These are phyloP conservation scores for Colletotrichum tropicale DNA, from an alignment of 2,329 filamentous ascomycete genomes.

Conservation along the genomic window DNA sequence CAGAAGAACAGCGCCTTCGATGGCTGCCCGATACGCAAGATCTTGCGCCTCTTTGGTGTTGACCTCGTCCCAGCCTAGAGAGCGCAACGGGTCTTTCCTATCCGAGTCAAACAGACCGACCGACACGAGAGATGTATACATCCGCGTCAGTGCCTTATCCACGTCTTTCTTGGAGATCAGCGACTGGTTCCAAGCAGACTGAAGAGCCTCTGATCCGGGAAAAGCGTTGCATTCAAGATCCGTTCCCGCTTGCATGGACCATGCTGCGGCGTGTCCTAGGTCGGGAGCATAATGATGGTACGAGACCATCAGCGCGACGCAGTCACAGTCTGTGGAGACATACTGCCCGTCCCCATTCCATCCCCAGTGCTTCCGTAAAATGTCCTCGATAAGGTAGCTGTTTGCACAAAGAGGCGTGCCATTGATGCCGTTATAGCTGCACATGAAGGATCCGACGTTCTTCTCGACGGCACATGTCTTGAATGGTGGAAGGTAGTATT, in stretches of 20 bases:
- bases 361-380: constrained; percentile 69
- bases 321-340: constrained; percentile 69
- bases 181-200: constrained; percentile 32
- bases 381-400: constrained; percentile 63
- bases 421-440: constrained; percentile 68
- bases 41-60: constrained; percentile 55
- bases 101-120: constrained; percentile 63
- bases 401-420: constrained; percentile 69
- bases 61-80: constrained; percentile 60
- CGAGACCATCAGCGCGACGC: constrained; percentile 11
- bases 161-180: constrained; percentile 31
- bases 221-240: constrained; percentile 34
- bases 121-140: constrained; percentile 58
- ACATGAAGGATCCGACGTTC: constrained; percentile 64
- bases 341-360: constrained; percentile 67
- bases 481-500: constrained; percentile 73
- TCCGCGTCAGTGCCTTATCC: constrained; percentile 53
- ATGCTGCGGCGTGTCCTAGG: constrained; percentile 35
- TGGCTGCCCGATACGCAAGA: constrained; percentile 54
- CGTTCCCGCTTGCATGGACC: constrained; percentile 37
- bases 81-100: constrained; percentile 47
- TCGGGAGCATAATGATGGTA: constrained; percentile 7
- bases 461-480: constrained; percentile 65
- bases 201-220: constrained; percentile 1
- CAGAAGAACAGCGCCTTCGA: constrained; percentile 51